Evolutionary conservation across 106 monocot genomes (phyloP).

Genomic region (Platanthera zijinensis): DNA sequence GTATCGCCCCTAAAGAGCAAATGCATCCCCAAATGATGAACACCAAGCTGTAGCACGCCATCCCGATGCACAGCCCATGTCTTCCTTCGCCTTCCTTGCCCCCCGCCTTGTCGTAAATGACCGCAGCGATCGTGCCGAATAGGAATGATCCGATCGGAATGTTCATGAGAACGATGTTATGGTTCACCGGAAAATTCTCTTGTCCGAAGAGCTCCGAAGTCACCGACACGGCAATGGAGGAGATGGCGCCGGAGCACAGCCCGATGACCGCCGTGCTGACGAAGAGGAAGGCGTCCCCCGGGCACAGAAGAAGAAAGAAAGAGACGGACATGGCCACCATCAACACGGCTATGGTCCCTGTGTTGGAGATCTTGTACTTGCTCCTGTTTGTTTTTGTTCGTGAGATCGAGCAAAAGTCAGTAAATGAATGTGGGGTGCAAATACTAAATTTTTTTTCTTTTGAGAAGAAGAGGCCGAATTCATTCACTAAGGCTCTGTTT

Average conservation of each 20-base stretch:
- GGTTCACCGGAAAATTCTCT: slow-evolving; percentile 17
- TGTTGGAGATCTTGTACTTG: neutral
- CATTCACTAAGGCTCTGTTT: too few species aligned
- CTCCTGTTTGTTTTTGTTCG: neutral
- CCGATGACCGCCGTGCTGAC: slow-evolving; percentile 16
- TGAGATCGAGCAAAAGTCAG: neutral
- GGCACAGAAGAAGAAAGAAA: slow-evolving; percentile 5
- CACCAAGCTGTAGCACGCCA: neutral
- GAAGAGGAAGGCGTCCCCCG: neutral
- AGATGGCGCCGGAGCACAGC: slow-evolving; percentile 10
- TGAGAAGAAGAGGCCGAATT: too few species aligned
- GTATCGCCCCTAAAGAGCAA: slow-evolving; percentile 11
- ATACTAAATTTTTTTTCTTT: too few species aligned
- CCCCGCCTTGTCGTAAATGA: slow-evolving; percentile 5
- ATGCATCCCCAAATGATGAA: slow-evolving; percentile 19
- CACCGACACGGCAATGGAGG: slow-evolving; percentile 23
- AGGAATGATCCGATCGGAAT: slow-evolving; percentile 23
- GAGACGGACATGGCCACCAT: slow-evolving; percentile 9
- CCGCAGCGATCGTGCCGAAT: slow-evolving; percentile 16
- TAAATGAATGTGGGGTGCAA: neutral
- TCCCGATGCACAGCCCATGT: neutral
- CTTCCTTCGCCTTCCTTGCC: neutral
- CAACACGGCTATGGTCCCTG: slow-evolving; percentile 9
- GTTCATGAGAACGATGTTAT: slow-evolving; percentile 20
- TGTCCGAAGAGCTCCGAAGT: slow-evolving; percentile 16